Percentiles rank a stretch among this genome's conserved stretches.
Evolutionary conservation across 768 basidiomycete genomes (phyloP).

Genomic region (Leccinum sublutescens): DNA sequence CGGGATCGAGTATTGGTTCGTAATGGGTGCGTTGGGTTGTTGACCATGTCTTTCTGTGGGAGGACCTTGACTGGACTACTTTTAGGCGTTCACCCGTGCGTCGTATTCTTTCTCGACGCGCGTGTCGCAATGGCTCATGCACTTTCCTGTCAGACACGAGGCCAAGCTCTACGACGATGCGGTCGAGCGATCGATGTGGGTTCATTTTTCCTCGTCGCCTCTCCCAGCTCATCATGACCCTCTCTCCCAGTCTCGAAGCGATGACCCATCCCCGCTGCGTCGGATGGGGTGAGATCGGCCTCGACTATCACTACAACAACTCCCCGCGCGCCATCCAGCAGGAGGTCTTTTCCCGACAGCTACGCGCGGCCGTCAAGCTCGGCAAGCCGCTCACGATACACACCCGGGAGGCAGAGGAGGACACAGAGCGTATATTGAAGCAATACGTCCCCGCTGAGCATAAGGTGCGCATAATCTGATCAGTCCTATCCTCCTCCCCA

Average conservation of each 20-base stretch:
- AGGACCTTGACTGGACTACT: neutral
- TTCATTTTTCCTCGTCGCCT: constrained; percentile 1
- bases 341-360: constrained; percentile 63
- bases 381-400: constrained; percentile 83
- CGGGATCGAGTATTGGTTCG: constrained; percentile 77
- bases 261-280: constrained; percentile 81
- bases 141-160: constrained; percentile 52
- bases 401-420: constrained; percentile 81
- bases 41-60: neutral
- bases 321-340: constrained; percentile 71
- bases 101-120: constrained; percentile 26
- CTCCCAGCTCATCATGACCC: neutral
- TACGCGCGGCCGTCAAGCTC: constrained; percentile 62
- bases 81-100: constrained; percentile 61
- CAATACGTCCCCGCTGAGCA: constrained; percentile 71
- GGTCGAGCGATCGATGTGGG: constrained; percentile 68
- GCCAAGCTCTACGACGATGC: constrained; percentile 66
- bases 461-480: constrained; percentile 39
- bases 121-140: neutral
- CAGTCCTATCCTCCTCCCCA: neutral
- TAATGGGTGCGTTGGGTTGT: constrained; percentile 54
- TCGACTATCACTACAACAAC: constrained; percentile 82
- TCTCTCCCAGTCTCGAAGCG: constrained; percentile 56
- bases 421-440: constrained; percentile 76
- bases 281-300: constrained; percentile 86